phyloP scores from a whole-genome alignment of 148 eudicot genomes.

The Arbutus unedo region DNA sequence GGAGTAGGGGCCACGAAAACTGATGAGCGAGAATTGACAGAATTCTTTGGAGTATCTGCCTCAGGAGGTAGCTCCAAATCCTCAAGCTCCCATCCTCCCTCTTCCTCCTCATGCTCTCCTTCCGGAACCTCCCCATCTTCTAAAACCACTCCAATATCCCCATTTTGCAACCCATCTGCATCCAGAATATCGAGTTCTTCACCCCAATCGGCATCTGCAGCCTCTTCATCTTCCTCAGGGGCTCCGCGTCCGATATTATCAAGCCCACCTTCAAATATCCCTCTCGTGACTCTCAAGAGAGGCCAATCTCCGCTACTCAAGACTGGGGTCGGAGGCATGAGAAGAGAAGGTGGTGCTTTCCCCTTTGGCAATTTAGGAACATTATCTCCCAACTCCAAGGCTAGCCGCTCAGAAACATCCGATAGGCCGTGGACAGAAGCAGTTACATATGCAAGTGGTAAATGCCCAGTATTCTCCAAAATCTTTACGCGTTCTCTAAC shows the following conservation, averaged over 20 bases:
- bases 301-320: slow-evolving; percentile 75
- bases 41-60: slow-evolving; percentile 70
- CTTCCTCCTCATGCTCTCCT: slow-evolving; percentile 65
- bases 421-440: slow-evolving; percentile 65
- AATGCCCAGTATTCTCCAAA: slow-evolving; percentile 64
- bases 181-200: slow-evolving; percentile 54
- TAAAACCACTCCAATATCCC: slow-evolving; percentile 31
- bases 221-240: slow-evolving; percentile 62
- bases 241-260: slow-evolving; percentile 40
- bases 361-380: slow-evolving; percentile 52
- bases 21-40: slow-evolving; percentile 41
- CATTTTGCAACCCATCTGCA: slow-evolving; percentile 42
- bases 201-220: slow-evolving; percentile 56
- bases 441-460: slow-evolving; percentile 70
- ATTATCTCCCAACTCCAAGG: slow-evolving; percentile 57
- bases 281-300: slow-evolving; percentile 61
- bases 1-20: slow-evolving; percentile 65
- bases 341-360: slow-evolving; percentile 43
- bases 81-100: slow-evolving; percentile 91
- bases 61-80: slow-evolving; percentile 92
- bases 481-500: slow-evolving; percentile 65
- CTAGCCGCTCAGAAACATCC: slow-evolving; percentile 57
- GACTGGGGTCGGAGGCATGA: slow-evolving; percentile 63
- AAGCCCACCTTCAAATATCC: slow-evolving; percentile 63
- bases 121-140: slow-evolving; percentile 39